Percentiles rank a stretch among this genome's conserved stretches.
These are phyloP conservation scores for Apocynum venetum DNA, from an alignment of 257 asterid species.

Conservation along the genomic window DNA sequence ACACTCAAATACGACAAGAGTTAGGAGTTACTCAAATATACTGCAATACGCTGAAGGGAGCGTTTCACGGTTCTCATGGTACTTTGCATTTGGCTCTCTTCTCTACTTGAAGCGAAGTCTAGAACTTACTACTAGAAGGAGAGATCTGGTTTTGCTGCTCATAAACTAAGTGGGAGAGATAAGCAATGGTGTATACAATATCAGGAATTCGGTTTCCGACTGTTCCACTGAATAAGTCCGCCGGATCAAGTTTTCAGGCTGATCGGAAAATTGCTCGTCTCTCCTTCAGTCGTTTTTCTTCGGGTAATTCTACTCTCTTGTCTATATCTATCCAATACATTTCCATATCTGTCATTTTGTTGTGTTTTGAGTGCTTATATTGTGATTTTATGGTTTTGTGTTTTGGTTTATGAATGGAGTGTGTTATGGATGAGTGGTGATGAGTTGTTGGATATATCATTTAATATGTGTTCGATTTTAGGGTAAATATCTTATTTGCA, in stretches of 20 bases:
- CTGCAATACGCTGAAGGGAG: not conserved
- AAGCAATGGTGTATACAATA: constrained; percentile 58
- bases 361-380: not conserved
- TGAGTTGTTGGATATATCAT: not conserved
- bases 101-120: not conserved
- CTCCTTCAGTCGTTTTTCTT: constrained; percentile 32
- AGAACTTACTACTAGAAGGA: not conserved
- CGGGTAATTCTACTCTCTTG: constrained; percentile 33
- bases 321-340: no score
- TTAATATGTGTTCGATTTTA: not conserved
- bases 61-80: constrained; percentile 50
- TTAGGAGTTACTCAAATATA: not conserved
- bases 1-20: constrained; percentile 1
- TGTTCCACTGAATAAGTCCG: constrained; percentile 41
- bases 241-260: constrained; percentile 29
- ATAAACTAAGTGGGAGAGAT: not conserved
- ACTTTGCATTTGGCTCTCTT: constrained; percentile 1
- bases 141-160: constrained; percentile 3
- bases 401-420: not conserved
- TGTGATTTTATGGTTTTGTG: not conserved
- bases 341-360: not conserved
- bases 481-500: not conserved
- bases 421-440: not conserved
- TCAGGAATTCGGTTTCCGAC: constrained; percentile 60
- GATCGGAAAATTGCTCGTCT: constrained; percentile 30